Base-by-base conservation (phyloP, 2,329 filamentous ascomycete genomes). In the Talaromyces sp. region DNA sequence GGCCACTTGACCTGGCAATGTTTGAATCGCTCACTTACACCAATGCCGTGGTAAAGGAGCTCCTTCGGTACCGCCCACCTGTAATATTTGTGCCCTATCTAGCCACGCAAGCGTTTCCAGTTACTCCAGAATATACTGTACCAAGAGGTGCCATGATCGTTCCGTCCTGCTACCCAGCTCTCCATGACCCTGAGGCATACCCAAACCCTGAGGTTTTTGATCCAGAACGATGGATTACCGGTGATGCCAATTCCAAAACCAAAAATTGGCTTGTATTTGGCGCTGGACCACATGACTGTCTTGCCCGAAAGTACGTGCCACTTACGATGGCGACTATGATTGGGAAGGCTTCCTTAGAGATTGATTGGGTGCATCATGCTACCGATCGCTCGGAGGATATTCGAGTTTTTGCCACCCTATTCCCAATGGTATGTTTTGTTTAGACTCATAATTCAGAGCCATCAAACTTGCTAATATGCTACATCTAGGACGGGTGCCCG, bases 181-280 rank as follows among this genome's bases (percentile, higher is more conserved):
- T 96, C 47, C 93, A 95, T 73, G 94, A 98, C 69, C 90, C 92
- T 44, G 92, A 96, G 61, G 89, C 94, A 5, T 99, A 98, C 75
- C 86, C 90, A 59, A 89, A 94, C 71, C 92, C 95, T 1, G 94
- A 98, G 72, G 82, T 84, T 50, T 98, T 92, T 73, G 89, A 96
- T 70, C 93, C 94, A 2, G 92, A 97, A 67, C 86, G 94, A 70
- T 97, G 95, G 86, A 94, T 93, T 76, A 86, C 85, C 1, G 94
- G 94, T 62, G 90, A 93, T 69, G 94, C 94, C 14, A 92, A 96
- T 77, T 87, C 89, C 75, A 89, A 94, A 68, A 90, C 88, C 73
- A 98, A 97, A 88, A 99, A 98, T 82, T 98, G 89, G 83, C 84
- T 99, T 57, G 93, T 98, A 18, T 98, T 99, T 70, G 95, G 94